These are phyloP conservation scores for Tubosaeta sp. DNA, from an alignment of 768 basidiomycete genomes.

Conservation along the genomic window DNA sequence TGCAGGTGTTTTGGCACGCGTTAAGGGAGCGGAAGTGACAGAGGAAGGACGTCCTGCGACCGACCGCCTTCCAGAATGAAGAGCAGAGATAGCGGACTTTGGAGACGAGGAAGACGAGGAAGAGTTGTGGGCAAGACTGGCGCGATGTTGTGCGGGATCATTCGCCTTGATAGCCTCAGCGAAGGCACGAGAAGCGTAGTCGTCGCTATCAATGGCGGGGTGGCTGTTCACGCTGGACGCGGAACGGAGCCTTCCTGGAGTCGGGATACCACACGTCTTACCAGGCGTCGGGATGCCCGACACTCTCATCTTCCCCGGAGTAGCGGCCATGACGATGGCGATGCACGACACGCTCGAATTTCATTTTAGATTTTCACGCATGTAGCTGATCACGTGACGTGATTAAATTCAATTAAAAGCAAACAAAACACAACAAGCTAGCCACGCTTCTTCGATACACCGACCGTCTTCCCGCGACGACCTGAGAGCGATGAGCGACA, in stretches of 20 bases:
- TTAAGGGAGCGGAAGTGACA: slow-evolving; percentile 46
- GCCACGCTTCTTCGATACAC: slow-evolving; percentile 89
- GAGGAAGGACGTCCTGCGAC: slow-evolving; percentile 60
- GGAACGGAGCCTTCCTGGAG: slow-evolving; percentile 68
- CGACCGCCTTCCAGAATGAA: slow-evolving; percentile 40
- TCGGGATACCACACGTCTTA: slow-evolving; percentile 52
- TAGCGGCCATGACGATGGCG: slow-evolving; percentile 34
- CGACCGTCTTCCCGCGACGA: slow-evolving; percentile 93
- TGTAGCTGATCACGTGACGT: slow-evolving; percentile 19
- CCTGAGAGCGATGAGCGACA: slow-evolving; percentile 41
- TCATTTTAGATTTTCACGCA: not conserved
- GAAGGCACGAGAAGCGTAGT: slow-evolving; percentile 68
- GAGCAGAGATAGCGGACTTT: slow-evolving; percentile 33
- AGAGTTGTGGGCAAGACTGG: slow-evolving; percentile 35
- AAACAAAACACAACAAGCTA: slow-evolving; percentile 24
- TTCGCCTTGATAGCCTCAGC: slow-evolving; percentile 77
- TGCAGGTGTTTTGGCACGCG: slow-evolving; percentile 50
- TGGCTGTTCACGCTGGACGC: slow-evolving; percentile 46
- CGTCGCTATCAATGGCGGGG: slow-evolving; percentile 37
- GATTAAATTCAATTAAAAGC: slow-evolving; percentile 7
- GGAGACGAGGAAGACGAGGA: slow-evolving; percentile 48
- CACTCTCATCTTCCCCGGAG: slow-evolving; percentile 40
- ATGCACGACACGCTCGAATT: not conserved
- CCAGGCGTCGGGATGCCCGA: slow-evolving; percentile 48
- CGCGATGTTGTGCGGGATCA: slow-evolving; percentile 70